A percentile compares a stretch with the other conserved stretches of the same genome.
These are phyloP conservation scores for Pezicula carpinea DNA, from an alignment of 2,329 filamentous ascomycete genomes.

Conservation along the genomic window DNA sequence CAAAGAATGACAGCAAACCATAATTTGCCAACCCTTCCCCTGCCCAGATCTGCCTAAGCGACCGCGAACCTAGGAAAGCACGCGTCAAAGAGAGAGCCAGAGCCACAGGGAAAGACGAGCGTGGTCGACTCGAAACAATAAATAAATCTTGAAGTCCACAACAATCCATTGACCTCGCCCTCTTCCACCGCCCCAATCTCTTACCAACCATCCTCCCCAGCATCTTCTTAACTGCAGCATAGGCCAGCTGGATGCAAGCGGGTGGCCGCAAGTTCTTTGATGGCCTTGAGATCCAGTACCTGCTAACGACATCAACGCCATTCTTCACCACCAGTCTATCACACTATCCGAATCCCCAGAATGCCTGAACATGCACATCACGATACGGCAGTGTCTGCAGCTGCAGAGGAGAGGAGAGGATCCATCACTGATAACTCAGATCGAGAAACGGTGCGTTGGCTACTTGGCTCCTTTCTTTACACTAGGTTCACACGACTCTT, in stretches of 20 bases:
- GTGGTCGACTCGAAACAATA: too few relatives aligned
- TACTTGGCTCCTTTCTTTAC: conserved; percentile 1
- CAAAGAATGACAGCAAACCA: neutral
- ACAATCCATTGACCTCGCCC: neutral
- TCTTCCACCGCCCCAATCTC: neutral
- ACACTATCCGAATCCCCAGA: neutral
- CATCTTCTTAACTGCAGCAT: neutral
- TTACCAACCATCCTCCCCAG: neutral
- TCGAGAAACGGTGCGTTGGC: conserved; percentile 15
- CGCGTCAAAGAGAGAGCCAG: too few relatives aligned
- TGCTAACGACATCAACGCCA: neutral
- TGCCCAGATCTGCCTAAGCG: neutral
- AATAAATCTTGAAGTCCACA: neutral
- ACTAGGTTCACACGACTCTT: conserved; percentile 16
- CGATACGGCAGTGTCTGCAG: conserved; percentile 7
- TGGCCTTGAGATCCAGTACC: conserved; percentile 7
- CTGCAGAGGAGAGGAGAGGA: conserved; percentile 6
- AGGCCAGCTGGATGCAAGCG: neutral
- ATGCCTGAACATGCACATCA: conserved; percentile 9
- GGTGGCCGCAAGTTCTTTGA: conserved; percentile 7
- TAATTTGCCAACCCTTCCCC: neutral
- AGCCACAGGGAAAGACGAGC: too few relatives aligned
- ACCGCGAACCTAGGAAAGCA: neutral
- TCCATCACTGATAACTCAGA: conserved; percentile 14
- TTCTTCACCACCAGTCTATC: neutral